phyloP scores from a whole-genome alignment of 371 early-diverging fungal species.

The Rhizopus arrhizus region DNA sequence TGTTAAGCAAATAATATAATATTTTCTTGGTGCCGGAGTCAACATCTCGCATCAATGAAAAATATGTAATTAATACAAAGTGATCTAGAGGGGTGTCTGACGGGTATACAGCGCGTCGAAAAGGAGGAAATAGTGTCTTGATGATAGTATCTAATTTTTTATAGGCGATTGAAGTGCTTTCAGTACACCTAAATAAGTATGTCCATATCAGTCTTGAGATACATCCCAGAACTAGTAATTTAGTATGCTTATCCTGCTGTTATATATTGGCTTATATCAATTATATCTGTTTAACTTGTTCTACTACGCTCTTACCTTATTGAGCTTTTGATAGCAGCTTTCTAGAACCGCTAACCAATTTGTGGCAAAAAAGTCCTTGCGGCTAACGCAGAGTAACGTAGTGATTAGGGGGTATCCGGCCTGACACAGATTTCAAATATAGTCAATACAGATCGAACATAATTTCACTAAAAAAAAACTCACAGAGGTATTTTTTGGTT shows the following conservation, averaged over 20 bases:
- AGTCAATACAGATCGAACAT: not conserved
- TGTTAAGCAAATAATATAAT: slow-evolving; percentile 67
- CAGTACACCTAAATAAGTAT: slow-evolving; percentile 86
- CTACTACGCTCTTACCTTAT: slow-evolving; percentile 56
- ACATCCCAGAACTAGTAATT: slow-evolving; percentile 75
- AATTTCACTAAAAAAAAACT: not conserved
- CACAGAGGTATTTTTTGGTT: slow-evolving; percentile 76
- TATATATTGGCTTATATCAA: not conserved
- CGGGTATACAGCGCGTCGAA: slow-evolving; percentile 70
- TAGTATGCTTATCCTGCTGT: slow-evolving; percentile 69
- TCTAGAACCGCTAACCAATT: slow-evolving; percentile 82
- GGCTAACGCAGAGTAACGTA: slow-evolving; percentile 86
- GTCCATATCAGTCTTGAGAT: slow-evolving; percentile 90
- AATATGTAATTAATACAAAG: slow-evolving; percentile 81
- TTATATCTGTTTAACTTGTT: not conserved
- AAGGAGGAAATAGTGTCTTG: slow-evolving; percentile 70
- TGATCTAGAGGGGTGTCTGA: slow-evolving; percentile 73
- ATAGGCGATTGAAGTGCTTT: slow-evolving; percentile 60
- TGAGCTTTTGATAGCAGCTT: slow-evolving; percentile 73
- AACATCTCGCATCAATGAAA: slow-evolving; percentile 75
- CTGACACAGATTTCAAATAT: slow-evolving; percentile 21
- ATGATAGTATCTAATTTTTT: slow-evolving; percentile 69
- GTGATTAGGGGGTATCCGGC: slow-evolving; percentile 86
- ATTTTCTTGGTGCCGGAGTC: slow-evolving; percentile 81
- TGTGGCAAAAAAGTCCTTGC: slow-evolving; percentile 83